Conservation (phyloP, 306 rosid genomes). For the Styphnolobium japonicum region DNA sequence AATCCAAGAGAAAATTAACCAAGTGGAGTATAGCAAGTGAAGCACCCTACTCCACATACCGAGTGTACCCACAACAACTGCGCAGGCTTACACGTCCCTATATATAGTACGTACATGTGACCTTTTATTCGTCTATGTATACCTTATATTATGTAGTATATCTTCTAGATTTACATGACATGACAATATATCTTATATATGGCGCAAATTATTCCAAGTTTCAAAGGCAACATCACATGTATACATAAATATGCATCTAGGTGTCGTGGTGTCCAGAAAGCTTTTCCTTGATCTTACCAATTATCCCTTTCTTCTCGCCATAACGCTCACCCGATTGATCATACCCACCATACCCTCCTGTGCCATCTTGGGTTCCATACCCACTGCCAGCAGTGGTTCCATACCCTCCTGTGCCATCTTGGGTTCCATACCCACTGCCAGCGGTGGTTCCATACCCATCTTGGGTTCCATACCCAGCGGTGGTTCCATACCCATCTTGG, state of each 20-base stretch:
- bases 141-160: not conserved
- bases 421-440: not conserved
- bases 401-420: not conserved
- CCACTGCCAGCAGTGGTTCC: not conserved
- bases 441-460: not conserved
- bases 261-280: not conserved
- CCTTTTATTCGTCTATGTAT: not conserved
- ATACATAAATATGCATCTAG: not conserved
- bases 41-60: not conserved
- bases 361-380: not conserved
- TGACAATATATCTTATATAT: not conserved
- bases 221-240: not conserved
- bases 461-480: not conserved
- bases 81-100: not conserved
- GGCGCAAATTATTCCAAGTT: not conserved
- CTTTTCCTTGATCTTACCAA: constrained; percentile 33
- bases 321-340: not conserved
- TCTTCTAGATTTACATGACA: not conserved
- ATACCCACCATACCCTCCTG: not conserved
- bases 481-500: not conserved
- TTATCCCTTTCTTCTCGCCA: constrained; percentile 25
- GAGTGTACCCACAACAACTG: not conserved
- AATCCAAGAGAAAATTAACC: too few relatives aligned
- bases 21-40: not conserved
- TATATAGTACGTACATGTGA: not conserved